A percentile compares a stretch with the other conserved stretches of the same genome.
Evolutionary conservation across 2,329 filamentous ascomycete genomes (phyloP).

Genomic region (Magnaporthales sp.): DNA sequence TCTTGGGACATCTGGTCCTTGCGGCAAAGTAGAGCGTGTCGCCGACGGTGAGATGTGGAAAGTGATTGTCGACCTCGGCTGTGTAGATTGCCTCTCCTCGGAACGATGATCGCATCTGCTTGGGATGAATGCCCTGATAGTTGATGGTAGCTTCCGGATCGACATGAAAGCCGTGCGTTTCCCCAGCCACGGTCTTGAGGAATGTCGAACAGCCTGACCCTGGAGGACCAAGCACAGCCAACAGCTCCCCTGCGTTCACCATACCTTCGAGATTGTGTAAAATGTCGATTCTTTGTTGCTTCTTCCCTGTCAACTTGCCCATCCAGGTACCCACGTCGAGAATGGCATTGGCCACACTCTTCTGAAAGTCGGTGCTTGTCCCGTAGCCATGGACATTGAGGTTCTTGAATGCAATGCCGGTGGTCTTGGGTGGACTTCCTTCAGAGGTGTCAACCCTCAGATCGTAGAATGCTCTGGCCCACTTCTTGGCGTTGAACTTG

Average conservation of each 20-base stretch:
- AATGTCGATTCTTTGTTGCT: background rate
- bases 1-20: constrained; percentile 53
- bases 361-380: background rate
- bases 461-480: background rate
- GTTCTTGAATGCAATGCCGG: background rate
- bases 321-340: background rate
- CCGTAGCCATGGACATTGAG: background rate
- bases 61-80: constrained; percentile 64
- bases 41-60: constrained; percentile 67
- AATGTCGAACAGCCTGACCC: constrained; percentile 50
- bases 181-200: constrained; percentile 51
- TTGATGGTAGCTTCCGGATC: background rate
- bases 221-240: constrained; percentile 30
- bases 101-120: constrained; percentile 70
- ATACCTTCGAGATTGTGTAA: background rate
- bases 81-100: constrained; percentile 83
- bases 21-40: constrained; percentile 75
- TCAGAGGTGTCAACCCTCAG: background rate
- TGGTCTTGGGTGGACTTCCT: background rate
- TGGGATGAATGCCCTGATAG: constrained; percentile 47
- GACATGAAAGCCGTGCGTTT: background rate
- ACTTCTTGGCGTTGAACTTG: background rate
- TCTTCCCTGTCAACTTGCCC: background rate
- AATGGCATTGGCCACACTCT: background rate
- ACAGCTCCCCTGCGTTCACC: constrained; percentile 12